Base-by-base conservation (phyloP, 2,329 filamentous ascomycete species). In the Esteya vermicola region DNA sequence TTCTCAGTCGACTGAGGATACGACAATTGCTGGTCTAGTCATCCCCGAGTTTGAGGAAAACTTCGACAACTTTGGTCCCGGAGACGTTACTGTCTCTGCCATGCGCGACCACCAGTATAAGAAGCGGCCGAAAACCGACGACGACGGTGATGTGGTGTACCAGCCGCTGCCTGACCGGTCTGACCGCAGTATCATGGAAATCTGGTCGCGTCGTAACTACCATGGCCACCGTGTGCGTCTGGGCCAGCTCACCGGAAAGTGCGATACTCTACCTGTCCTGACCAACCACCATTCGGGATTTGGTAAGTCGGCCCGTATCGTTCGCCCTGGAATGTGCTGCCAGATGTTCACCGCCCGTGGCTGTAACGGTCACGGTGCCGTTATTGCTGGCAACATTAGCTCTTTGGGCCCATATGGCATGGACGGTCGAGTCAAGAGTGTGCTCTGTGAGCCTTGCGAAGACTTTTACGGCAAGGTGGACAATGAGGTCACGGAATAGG, bases 401-500 rank as follows among this genome's bases (percentile, higher is more conserved):
- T 31, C 36, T 1, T 26, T 46, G n/a, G 22, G 9, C 13, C 20
- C 44, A 2, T 46, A 46, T 41, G 39, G 22, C 39, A 38, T 46
- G 20, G 39, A 43, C 25, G 9, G 36, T 31, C 28, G 27, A 18
- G 14, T 32, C 28, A 40, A 36, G 41, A 40, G 36, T n/a, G 41
- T 40, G 14, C 18, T n/a, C 6, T 46, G 44, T 37, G 33, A 33
- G 36, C 12, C n/a, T 1, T 40, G 38, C 32, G 9, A 23, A 7
- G 2, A 2, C 16, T 35, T 40, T 14, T 41, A 38, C n/a, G n/a
- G 7, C 7, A 20, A 30, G 12, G 1, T 19, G 2, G 31, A 4
- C 32, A 23, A 13, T 10, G 14, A 10, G 20, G 25, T 6, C 9
- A 38, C 43, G 14, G 2, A 16, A 3, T 43, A 43, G 25, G 14